Base-by-base conservation (phyloP, 352 stramenopile species). In the Globisporangium takayamanum region DNA sequence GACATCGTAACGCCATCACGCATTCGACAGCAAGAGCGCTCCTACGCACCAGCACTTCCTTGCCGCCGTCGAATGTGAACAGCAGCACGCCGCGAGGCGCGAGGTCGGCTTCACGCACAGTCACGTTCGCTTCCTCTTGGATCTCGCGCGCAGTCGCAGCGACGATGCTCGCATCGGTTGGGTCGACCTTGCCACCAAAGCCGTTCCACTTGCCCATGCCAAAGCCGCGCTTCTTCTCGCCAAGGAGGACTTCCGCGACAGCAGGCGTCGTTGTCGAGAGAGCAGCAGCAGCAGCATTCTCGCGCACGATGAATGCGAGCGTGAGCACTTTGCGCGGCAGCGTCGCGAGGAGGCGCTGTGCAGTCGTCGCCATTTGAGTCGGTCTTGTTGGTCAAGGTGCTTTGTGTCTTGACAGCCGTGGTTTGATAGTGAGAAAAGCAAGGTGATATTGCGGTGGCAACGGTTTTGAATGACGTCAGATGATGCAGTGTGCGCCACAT, bases 161-260 rank as follows among this genome's bases (percentile, higher is more conserved):
- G 47, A 64, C 72, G 52, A 90, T 67, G 39, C 70, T 85, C 14
- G 66, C 68, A 60, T 97, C 89, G 20, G 67, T 68, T 5, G 61
- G 7, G 55, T 97, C 86, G 20, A 97, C 78, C 66, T 97, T 97
- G 6, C 89, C 89, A 5, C 89, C 89, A 61, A 97, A 97, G 33
- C 89, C 87, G 60, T 97, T 97, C 85, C 85, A 97, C 61, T 96
- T 96, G 55, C 87, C 88, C 48, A 69, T 37, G 16, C 89, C 89
- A 54, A 97, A 95, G 39, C 89, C 89, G 41, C 88, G 80, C 64
- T 97, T 96, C 67, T 97, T 97, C 67, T 94, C 69, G 2, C 89
- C 89, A 20, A 95, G 68, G 33, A 95, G 68, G 36, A 94, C 71
- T 50, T 90, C 58, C 28, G 45, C 28, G 36, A 33, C 36, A 11